These are phyloP conservation scores for Malassezia dermatis DNA, from an alignment of 1,284 basidiomycete species.

Conservation along the genomic window DNA sequence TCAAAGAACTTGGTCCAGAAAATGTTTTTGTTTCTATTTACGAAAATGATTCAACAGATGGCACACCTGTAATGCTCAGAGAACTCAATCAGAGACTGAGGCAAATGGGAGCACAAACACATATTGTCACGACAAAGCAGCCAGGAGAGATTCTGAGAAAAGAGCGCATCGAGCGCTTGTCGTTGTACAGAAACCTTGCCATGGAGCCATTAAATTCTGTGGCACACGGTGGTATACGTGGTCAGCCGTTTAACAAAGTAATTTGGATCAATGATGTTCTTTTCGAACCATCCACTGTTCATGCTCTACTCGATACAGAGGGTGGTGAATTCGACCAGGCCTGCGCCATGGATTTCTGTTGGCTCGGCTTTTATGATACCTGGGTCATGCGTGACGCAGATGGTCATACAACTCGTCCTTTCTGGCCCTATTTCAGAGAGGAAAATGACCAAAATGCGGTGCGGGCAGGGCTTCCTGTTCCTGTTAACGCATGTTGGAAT, in stretches of 20 bases:
- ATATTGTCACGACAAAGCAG: not conserved
- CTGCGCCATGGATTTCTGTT: slow-evolving; percentile 54
- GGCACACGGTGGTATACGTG: slow-evolving; percentile 1
- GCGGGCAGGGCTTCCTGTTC: slow-evolving; percentile 50
- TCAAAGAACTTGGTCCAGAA: slow-evolving; percentile 50
- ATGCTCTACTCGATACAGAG: slow-evolving; percentile 53
- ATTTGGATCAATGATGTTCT: slow-evolving; percentile 38
- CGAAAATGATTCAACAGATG: slow-evolving; percentile 54
- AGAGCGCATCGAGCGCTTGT: slow-evolving; percentile 25
- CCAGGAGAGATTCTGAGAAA: slow-evolving; percentile 16
- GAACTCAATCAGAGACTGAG: slow-evolving; percentile 48
- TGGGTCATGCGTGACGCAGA: slow-evolving; percentile 29
- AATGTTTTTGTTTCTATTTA: slow-evolving; percentile 57
- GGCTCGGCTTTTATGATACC: slow-evolving; percentile 53
- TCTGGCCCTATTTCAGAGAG: slow-evolving; percentile 55
- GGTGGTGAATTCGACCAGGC: slow-evolving; percentile 55
- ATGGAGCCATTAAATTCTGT: slow-evolving; percentile 26
- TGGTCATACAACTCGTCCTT: slow-evolving; percentile 49
- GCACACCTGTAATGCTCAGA: slow-evolving; percentile 50
- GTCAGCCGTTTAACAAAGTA: slow-evolving; percentile 22
- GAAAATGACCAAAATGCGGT: slow-evolving; percentile 46
- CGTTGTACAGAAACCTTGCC: slow-evolving; percentile 28
- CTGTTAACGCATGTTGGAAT: slow-evolving; percentile 58
- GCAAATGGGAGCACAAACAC: not conserved
- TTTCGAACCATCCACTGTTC: slow-evolving; percentile 30